A percentile compares a stretch with the other conserved stretches of the same genome.
Conservation (phyloP, 2,329 filamentous ascomycete genomes). For the Penicillium aurantiogriseum region DNA sequence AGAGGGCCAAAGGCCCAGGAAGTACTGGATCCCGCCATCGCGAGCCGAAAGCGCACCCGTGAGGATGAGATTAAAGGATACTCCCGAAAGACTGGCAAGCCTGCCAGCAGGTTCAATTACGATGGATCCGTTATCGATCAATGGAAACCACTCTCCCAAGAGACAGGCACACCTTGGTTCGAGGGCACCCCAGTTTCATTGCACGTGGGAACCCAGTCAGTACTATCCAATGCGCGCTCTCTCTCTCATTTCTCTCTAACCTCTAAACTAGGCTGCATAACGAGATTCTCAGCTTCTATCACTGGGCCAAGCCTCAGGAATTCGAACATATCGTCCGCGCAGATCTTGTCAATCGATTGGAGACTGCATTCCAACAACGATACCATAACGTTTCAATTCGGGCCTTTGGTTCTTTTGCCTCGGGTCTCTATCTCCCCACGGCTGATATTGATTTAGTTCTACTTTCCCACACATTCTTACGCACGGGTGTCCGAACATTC, state of each 20-base stretch:
- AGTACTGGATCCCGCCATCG: conserved; percentile 50
- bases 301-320: conserved; percentile 72
- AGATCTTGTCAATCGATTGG: conserved; percentile 69
- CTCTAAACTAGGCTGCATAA: conserved; percentile 67
- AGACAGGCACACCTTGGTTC: conserved; percentile 62
- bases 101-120: conserved; percentile 49
- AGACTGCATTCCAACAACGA: conserved; percentile 55
- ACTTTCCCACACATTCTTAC: conserved; percentile 61
- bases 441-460: conserved; percentile 95
- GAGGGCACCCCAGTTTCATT: conserved; percentile 28
- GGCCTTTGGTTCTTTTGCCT: conserved; percentile 91
- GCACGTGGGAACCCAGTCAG: conserved; percentile 37
- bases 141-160: conserved; percentile 51
- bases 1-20: conserved; percentile 35
- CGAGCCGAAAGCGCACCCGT: conserved; percentile 71
- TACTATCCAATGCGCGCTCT: background rate
- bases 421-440: conserved; percentile 71
- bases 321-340: conserved; percentile 76
- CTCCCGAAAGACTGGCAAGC: conserved; percentile 54
- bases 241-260: background rate
- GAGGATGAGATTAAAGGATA: conserved; percentile 65
- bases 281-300: conserved; percentile 85
- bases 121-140: conserved; percentile 52
- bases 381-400: conserved; percentile 64
- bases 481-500: conserved; percentile 50